Evolutionary conservation across 345 rosid species (phyloP).

Genomic region (Aquilaria yunnanensis): DNA sequence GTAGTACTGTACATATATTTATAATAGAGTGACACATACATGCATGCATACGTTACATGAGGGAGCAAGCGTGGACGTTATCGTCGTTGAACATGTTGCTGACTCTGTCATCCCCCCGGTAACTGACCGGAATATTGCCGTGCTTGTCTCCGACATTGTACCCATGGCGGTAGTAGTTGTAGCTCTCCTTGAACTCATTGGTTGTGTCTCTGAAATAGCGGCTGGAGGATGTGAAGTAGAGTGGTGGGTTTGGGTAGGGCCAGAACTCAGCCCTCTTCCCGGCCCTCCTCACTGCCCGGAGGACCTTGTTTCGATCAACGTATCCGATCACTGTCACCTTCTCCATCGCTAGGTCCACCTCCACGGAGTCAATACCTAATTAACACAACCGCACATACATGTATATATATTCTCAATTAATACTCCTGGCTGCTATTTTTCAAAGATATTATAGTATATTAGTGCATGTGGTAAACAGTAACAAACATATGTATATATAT

Average conservation of each 20-base stretch:
- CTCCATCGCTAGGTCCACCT: conserved; percentile 58
- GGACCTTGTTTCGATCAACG: conserved; percentile 80
- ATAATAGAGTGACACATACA: not conserved
- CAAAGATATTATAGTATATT: too few species aligned
- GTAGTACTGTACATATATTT: not conserved
- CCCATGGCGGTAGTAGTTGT: conserved; percentile 79
- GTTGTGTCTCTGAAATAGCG: conserved; percentile 76
- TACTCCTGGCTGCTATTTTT: not conserved
- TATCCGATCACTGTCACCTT: conserved; percentile 81
- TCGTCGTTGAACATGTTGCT: conserved; percentile 94
- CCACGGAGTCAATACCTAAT: conserved; percentile 77
- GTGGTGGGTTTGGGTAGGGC: conserved; percentile 82
- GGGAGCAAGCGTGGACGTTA: conserved; percentile 77
- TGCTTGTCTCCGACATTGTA: conserved; percentile 61
- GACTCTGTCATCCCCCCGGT: conserved; percentile 82
- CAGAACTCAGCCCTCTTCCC: conserved; percentile 97
- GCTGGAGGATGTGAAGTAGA: conserved; percentile 64
- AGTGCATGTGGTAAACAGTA: too few species aligned
- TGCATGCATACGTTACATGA: conserved; percentile 39
- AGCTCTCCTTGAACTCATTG: conserved; percentile 72
- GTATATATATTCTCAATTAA: not conserved
- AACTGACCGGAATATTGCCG: conserved; percentile 60
- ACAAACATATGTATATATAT: too few species aligned
- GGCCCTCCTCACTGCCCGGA: conserved; percentile 69
- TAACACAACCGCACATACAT: not conserved